These are phyloP conservation scores for Lactarius deliciosus DNA, from an alignment of 768 basidiomycete species.

Conservation along the genomic window DNA sequence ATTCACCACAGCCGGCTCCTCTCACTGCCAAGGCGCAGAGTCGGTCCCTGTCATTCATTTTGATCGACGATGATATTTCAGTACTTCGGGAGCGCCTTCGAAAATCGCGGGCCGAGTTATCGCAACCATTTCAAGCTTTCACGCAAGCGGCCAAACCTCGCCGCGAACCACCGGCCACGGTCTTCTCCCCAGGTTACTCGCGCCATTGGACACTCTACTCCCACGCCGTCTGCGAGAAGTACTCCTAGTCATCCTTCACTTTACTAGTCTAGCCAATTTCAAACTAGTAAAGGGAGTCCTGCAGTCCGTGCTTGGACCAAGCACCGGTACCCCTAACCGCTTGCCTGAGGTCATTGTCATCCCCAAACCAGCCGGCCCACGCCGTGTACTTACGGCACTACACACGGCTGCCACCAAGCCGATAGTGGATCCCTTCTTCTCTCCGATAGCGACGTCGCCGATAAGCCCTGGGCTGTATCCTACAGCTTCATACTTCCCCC, in stretches of 20 bases:
- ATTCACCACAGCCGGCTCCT: constrained; percentile 20
- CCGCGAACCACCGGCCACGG: constrained; percentile 66
- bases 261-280: constrained; percentile 88
- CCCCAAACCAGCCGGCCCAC: constrained; percentile 95
- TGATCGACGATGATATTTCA: constrained; percentile 90
- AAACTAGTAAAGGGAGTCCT: constrained; percentile 84
- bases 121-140: constrained; percentile 43
- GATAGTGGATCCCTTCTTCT: constrained; percentile 84
- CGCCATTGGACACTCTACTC: constrained; percentile 41
- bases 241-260: constrained; percentile 74
- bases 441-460: constrained; percentile 93
- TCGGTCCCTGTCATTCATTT: constrained; percentile 60
- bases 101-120: constrained; percentile 59
- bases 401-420: constrained; percentile 89
- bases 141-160: constrained; percentile 68
- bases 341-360: constrained; percentile 94
- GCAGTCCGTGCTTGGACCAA: constrained; percentile 59
- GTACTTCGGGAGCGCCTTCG: constrained; percentile 75
- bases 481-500: constrained; percentile 46
- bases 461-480: constrained; percentile 63
- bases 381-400: constrained; percentile 87
- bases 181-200: constrained; percentile 81
- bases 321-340: constrained; percentile 44
- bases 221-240: constrained; percentile 38
- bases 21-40: constrained; percentile 27